phyloP scores from a whole-genome alignment of 2,329 filamentous ascomycete species.

The Neopestalotiopsis clavispora region DNA sequence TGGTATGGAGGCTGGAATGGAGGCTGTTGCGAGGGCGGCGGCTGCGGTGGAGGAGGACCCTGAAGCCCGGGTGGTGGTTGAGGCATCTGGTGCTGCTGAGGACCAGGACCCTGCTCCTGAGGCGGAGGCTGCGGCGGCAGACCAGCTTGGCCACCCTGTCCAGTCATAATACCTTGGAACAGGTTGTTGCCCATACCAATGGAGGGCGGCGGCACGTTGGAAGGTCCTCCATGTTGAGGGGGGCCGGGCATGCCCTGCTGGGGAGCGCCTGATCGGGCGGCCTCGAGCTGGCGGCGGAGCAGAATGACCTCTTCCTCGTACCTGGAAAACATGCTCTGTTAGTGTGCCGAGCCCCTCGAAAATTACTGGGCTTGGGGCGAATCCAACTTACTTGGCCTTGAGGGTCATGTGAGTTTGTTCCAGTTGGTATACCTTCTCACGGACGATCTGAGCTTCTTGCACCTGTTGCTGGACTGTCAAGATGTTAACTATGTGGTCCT shows the following conservation, averaged over 20 bases:
- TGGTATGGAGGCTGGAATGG: slow-evolving; percentile 75
- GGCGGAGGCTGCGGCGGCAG: slow-evolving; percentile 73
- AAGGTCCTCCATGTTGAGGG: slow-evolving; percentile 76
- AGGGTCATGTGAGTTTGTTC: slow-evolving; percentile 88
- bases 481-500: background rate
- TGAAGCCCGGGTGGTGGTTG: slow-evolving; percentile 75
- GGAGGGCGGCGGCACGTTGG: slow-evolving; percentile 74
- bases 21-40: slow-evolving; percentile 66
- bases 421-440: slow-evolving; percentile 90
- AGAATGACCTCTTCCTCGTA: slow-evolving; percentile 91
- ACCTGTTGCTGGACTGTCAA: slow-evolving; percentile 82
- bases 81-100: slow-evolving; percentile 66
- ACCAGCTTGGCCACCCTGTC: slow-evolving; percentile 79
- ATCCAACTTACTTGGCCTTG: slow-evolving; percentile 80
- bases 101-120: slow-evolving; percentile 62
- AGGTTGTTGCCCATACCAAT: slow-evolving; percentile 91
- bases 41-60: slow-evolving; percentile 62
- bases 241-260: slow-evolving; percentile 68
- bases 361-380: background rate
- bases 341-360: background rate
- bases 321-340: slow-evolving; percentile 51
- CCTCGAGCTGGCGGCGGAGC: slow-evolving; percentile 85
- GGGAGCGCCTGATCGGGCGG: slow-evolving; percentile 68
- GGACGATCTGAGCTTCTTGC: slow-evolving; percentile 92
- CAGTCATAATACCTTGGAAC: slow-evolving; percentile 95